A percentile compares a stretch with the other conserved stretches of the same genome.
Evolutionary conservation across 352 stramenopile species (phyloP).

Genomic region (Globisporangium iwayamae): DNA sequence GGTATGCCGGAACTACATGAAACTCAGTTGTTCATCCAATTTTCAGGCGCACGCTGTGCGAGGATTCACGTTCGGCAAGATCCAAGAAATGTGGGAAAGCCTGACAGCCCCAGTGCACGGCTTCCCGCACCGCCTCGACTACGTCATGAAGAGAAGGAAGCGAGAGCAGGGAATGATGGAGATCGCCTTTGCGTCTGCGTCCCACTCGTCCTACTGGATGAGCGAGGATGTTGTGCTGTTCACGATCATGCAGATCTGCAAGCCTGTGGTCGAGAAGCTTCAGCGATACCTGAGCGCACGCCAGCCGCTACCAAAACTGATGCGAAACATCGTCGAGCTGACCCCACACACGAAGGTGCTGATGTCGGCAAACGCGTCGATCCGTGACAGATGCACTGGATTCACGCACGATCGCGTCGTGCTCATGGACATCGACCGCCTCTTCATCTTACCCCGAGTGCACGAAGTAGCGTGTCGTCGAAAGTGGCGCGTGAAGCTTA

Average conservation of each 20-base stretch:
- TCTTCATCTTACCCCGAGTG: conserved; percentile 62
- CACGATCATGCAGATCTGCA: conserved; percentile 79
- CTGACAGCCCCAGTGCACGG: conserved; percentile 69
- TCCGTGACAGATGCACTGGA: conserved; percentile 74
- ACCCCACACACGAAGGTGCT: conserved; percentile 66
- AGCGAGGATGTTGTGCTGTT: conserved; percentile 87
- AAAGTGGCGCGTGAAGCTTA: conserved; percentile 70
- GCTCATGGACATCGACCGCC: conserved; percentile 62
- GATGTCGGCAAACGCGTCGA: conserved; percentile 67
- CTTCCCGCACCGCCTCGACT: conserved; percentile 79
- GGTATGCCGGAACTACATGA: not conserved
- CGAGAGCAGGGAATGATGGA: conserved; percentile 86
- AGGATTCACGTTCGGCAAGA: conserved; percentile 62
- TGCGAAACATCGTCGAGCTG: conserved; percentile 76
- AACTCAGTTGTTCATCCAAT: not conserved
- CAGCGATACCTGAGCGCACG: conserved; percentile 80
- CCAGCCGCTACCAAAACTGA: conserved; percentile 64
- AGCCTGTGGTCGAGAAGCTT: conserved; percentile 77
- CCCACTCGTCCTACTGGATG: conserved; percentile 89
- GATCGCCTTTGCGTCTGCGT: conserved; percentile 74
- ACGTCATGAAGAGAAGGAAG: conserved; percentile 70
- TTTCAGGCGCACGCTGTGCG: conserved; percentile 57
- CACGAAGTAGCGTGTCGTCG: conserved; percentile 63
- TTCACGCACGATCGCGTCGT: conserved; percentile 73
- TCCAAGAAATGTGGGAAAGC: conserved; percentile 72